These are phyloP conservation scores for Aphanomyces astaci DNA, from an alignment of 352 stramenopile genomes.

Conservation along the genomic window DNA sequence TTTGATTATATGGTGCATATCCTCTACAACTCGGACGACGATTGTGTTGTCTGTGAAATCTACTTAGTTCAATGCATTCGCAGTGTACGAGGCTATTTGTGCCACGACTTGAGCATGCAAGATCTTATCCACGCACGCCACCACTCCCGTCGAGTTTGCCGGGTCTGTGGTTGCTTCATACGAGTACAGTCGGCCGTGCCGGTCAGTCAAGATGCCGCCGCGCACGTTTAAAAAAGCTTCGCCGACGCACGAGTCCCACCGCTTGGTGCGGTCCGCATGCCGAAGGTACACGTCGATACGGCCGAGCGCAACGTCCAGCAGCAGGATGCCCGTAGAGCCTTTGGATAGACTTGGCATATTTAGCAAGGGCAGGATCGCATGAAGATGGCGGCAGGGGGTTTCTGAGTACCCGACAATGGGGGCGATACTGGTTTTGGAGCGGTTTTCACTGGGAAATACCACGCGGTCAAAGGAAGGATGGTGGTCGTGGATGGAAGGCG, in stretches of 20 bases:
- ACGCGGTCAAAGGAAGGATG: too few relatives aligned
- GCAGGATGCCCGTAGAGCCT: constrained; percentile 55
- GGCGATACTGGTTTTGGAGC: neutral
- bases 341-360: neutral
- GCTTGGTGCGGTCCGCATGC: constrained; percentile 58
- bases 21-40: too few relatives aligned
- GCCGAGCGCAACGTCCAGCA: constrained; percentile 53
- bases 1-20: too few relatives aligned
- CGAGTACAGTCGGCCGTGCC: constrained; percentile 45
- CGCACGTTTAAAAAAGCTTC: constrained; percentile 55
- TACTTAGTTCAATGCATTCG: too few relatives aligned
- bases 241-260: constrained; percentile 72
- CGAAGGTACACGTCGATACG: constrained; percentile 59
- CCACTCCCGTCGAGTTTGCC: constrained; percentile 46
- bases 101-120: neutral
- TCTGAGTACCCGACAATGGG: neutral
- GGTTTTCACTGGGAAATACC: neutral
- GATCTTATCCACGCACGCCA: constrained; percentile 36
- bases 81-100: constrained; percentile 24
- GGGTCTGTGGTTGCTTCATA: constrained; percentile 47
- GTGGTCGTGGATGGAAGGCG: neutral
- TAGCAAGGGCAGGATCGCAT: neutral
- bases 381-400: neutral
- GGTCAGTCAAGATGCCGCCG: constrained; percentile 49
- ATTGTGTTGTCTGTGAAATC: too few relatives aligned